Base-by-base conservation (phyloP, 768 basidiomycete species). In the Solioccasus polychromus region DNA sequence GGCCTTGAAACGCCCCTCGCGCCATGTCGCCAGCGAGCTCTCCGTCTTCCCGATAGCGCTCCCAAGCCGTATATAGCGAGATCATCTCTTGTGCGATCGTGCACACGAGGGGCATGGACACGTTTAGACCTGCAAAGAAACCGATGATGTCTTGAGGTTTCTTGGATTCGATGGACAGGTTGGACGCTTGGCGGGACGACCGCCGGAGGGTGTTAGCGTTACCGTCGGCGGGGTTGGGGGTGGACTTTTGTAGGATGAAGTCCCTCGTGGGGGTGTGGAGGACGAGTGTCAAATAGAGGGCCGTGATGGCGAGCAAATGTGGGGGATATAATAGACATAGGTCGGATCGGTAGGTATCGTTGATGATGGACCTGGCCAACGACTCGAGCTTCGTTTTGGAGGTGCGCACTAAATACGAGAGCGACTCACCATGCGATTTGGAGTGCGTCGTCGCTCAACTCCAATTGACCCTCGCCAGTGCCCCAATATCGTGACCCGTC, bases 301-400 rank as follows among this genome's bases (percentile, higher is more conserved):
- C 88, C 0, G 94, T 85, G 59, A 97, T 79, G 18, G 95, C 92
- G 53, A 98, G 89, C 45, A 97, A 73, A 62, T 98, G 92, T 0
- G 96, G 96, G 0, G 96, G 94, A 61, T 98, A 86, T 23, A 96
- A 68, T n/a, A 99, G 81, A 60, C 91, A 92, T 17, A 99, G 73
- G 44, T 94, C 89, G 5, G 91, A 93, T 42, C 94, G 82, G 60
- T 92, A 97, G 1, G 89, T 92, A 65, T 98, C 95, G 68, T 98
- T 99, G 60, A 99, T 81, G 61, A 97, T 82, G 62, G 92, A 93
- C 90, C 93, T 96, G 51, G 15, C n/a, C 12, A 23, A 5, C 25
- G 1, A 2, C 15, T 15, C 29, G 12, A 34, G 44, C 45, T 23
- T 6, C 29, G 19, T 42, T 46, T 17, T 9, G 12, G 9, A 17